phyloP scores from a whole-genome alignment of 2,329 filamentous ascomycete species.

The Neurospora sp. region DNA sequence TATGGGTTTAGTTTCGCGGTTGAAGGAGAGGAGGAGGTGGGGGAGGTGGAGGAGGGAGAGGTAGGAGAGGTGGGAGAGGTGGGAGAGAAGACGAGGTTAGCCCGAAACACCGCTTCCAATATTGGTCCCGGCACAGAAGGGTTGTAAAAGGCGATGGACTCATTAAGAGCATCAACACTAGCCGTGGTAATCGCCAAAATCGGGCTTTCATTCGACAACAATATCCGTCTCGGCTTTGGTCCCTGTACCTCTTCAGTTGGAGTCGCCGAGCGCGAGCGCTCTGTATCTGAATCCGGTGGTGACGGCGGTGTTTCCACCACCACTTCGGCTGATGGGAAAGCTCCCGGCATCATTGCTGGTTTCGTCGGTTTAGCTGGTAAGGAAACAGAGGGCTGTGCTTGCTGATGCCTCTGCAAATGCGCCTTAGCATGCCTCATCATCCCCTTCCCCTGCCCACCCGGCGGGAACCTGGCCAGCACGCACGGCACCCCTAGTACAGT shows the following conservation, averaged over 20 bases:
- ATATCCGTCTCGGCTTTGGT: conserved; percentile 40
- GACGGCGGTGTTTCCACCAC: conserved; percentile 31
- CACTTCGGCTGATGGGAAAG: conserved; percentile 31
- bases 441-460: conserved; percentile 47
- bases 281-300: conserved; percentile 47
- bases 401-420: conserved; percentile 52
- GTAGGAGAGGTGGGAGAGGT: neutral
- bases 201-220: conserved; percentile 88
- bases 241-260: conserved; percentile 17
- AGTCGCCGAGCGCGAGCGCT: conserved; percentile 21
- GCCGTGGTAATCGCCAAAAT: conserved; percentile 76
- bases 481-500: conserved; percentile 67
- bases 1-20: conserved; percentile 41
- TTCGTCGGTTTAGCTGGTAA: neutral
- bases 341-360: conserved; percentile 35
- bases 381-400: neutral
- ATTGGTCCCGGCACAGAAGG: conserved; percentile 26
- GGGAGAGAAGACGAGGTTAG: conserved; percentile 66
- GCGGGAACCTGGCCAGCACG: conserved; percentile 73
- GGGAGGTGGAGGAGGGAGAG: conserved; percentile 14
- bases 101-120: conserved; percentile 69
- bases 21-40: neutral
- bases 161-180: conserved; percentile 71
- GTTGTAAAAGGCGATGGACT: conserved; percentile 43
- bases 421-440: conserved; percentile 60